These are phyloP conservation scores for Phalaenopsis hybrid DNA, from an alignment of 116 monocot species.

Conservation along the genomic window DNA sequence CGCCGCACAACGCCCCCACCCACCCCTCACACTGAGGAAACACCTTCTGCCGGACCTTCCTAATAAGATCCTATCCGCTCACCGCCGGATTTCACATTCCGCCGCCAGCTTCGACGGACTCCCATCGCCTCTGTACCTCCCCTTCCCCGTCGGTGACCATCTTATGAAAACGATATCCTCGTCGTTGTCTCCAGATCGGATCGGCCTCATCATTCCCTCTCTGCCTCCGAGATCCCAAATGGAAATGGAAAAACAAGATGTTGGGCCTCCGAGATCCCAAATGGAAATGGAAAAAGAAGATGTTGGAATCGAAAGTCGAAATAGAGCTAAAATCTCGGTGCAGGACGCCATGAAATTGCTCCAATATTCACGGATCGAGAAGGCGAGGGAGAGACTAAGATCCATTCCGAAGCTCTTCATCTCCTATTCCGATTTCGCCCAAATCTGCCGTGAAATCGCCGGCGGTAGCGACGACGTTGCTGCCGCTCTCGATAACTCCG, in stretches of 20 bases:
- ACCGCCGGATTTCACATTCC: background rate
- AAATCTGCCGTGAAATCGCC: constrained; percentile 37
- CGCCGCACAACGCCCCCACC: background rate
- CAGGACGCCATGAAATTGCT: constrained; percentile 51
- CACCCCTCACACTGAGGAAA: background rate
- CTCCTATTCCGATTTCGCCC: constrained; percentile 40
- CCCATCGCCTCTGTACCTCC: background rate
- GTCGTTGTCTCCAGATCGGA: constrained; percentile 28
- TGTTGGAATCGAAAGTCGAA: background rate
- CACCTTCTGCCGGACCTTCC: background rate
- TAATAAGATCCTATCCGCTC: background rate
- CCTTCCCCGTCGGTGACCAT: constrained; percentile 29
- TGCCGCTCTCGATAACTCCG: constrained; percentile 58
- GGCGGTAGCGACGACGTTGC: constrained; percentile 28
- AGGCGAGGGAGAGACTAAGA: constrained; percentile 39
- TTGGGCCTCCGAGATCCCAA: background rate
- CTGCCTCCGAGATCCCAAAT: background rate
- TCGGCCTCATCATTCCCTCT: constrained; percentile 24
- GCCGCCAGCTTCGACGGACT: background rate
- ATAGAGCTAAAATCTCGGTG: constrained; percentile 16
- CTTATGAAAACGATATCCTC: constrained; percentile 30
- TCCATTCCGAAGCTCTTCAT: constrained; percentile 20
- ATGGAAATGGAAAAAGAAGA: background rate
- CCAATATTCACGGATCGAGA: constrained; percentile 43
- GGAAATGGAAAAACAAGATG: too few species aligned